Evolutionary conservation across 768 basidiomycete genomes (phyloP).

Genomic region (Brasilioporus rufonigricans): DNA sequence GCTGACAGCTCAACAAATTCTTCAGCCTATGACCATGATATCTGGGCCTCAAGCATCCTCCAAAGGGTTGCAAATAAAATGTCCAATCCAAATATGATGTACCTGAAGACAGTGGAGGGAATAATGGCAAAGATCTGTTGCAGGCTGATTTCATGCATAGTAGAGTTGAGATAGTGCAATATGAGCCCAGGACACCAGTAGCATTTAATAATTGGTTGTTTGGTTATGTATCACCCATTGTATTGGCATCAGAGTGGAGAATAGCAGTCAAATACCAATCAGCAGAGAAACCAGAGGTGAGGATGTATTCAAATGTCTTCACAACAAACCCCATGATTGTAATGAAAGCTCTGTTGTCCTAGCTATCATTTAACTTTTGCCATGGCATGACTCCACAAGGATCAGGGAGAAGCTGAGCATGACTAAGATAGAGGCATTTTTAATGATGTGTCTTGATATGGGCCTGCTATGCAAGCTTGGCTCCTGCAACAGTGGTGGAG

Average conservation of each 20-base stretch:
- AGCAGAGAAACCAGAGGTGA: not conserved
- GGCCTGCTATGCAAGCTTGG: not conserved
- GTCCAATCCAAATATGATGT: conserved; percentile 32
- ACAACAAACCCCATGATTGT: not conserved
- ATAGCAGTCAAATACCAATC: not conserved
- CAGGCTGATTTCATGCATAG: conserved; percentile 36
- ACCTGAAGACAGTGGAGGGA: conserved; percentile 35
- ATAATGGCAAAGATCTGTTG: conserved; percentile 44
- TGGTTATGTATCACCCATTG: conserved; percentile 18
- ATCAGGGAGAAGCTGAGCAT: not conserved
- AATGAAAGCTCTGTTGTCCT: not conserved
- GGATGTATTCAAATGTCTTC: not conserved
- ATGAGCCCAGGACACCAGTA: conserved; percentile 41
- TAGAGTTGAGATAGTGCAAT: conserved; percentile 41
- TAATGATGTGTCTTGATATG: not conserved
- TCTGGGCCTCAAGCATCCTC: conserved; percentile 25
- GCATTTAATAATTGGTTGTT: conserved; percentile 28
- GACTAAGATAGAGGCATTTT: not conserved
- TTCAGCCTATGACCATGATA: not conserved
- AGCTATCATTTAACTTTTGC: not conserved
- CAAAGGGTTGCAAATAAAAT: conserved; percentile 33
- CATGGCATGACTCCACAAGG: not conserved
- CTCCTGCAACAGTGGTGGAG: not conserved
- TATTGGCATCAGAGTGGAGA: not conserved
- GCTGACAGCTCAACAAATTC: not conserved